phyloP scores from a whole-genome alignment of 768 basidiomycete species.

The Holtermanniella nyarrowii region DNA sequence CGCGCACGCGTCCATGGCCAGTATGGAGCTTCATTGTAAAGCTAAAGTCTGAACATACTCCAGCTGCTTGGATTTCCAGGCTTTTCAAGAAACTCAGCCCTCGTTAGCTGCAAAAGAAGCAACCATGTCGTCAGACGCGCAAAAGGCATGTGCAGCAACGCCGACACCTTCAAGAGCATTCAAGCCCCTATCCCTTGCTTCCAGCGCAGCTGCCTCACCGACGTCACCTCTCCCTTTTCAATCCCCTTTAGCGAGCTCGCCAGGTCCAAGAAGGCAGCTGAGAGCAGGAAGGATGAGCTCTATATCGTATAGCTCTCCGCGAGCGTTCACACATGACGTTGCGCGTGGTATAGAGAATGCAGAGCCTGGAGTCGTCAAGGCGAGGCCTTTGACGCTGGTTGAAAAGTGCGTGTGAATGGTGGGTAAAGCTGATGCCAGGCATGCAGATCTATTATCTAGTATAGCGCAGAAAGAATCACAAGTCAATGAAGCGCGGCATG shows the following conservation, averaged over 20 bases:
- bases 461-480: conserved; percentile 31
- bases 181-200: neutral
- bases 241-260: too few species aligned
- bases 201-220: too few species aligned
- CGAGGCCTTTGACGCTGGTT: neutral
- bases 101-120: too few species aligned
- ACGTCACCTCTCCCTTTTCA: too few species aligned
- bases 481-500: conserved; percentile 28
- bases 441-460: conserved; percentile 25
- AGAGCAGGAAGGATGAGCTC: neutral
- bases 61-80: too few species aligned
- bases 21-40: too few species aligned
- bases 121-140: too few species aligned
- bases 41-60: too few species aligned
- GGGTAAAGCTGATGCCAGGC: conserved; percentile 7
- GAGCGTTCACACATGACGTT: neutral
- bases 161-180: too few species aligned
- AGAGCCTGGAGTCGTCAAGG: neutral
- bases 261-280: neutral
- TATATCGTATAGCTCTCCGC: neutral
- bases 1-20: too few species aligned
- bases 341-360: neutral
- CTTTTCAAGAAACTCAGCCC: too few species aligned
- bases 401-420: neutral
- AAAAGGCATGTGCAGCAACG: too few species aligned